Base-by-base conservation (phyloP, 768 basidiomycete genomes). In the Mycena metata region DNA sequence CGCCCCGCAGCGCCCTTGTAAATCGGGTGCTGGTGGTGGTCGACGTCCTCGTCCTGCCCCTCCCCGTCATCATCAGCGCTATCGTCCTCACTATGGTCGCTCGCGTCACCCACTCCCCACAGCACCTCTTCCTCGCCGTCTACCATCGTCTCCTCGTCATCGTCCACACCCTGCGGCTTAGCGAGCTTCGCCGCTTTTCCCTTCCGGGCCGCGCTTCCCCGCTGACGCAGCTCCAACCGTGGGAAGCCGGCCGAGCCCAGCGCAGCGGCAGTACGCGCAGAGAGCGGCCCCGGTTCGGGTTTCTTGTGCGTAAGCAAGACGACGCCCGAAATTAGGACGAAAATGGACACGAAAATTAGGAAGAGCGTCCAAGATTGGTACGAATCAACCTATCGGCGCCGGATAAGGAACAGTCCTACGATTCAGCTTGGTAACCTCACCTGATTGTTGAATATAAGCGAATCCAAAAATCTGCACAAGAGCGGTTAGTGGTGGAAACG, bases 241-340 rank as follows among this genome's bases (percentile, higher is more conserved):
- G 58, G 83, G 76, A 49, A 81, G 59, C 70, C 70, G 16, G 24
- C 49, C 47, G 76, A 64, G 36, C 72, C 73, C 51, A 76, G 60
- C 23, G 73, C 68, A 30, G 79, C 73, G 21, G 80, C 74, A 19
- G 80, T 76, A 68, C 81, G 75, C 63, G 77, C 69, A 72, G 80
- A 77, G 66, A 76, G 72, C 60, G 76, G 71, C 36, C 76, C 73
- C 56, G 84, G 81, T 77, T 94, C 92, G 0, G 95, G 91, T 74
- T 96, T 96, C 83, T 98, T 96, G 81, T 94, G 90, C 5, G 96
- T 96, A 26, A 98, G 84, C 1, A 98, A 88, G n/a, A 96, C 92
- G 58, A 99, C 97, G 12, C 97, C 96, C 0, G 87, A 89, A 50
- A 98, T 91, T 61, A 99, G 90, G 47, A 98, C 85, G 49, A 90